phyloP scores from a whole-genome alignment of 352 stramenopile species.

The Globisporangium takayamanum region DNA sequence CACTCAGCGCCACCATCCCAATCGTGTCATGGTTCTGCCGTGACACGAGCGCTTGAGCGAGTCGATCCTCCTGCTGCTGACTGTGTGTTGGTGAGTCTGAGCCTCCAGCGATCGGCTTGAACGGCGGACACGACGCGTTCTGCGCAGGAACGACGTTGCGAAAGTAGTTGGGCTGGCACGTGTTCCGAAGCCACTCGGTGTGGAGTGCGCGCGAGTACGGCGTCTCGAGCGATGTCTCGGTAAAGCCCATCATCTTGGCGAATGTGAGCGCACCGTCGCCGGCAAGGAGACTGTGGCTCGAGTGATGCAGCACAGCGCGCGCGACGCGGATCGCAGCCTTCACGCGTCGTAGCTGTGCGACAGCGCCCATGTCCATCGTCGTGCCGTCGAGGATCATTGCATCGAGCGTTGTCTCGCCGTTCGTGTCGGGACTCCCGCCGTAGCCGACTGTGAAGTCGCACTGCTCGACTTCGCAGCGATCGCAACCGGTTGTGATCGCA shows the following conservation, averaged over 20 bases:
- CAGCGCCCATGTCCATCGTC: slow-evolving; percentile 80
- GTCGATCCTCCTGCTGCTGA: neutral
- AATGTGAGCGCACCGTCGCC: slow-evolving; percentile 83
- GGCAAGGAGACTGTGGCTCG: slow-evolving; percentile 80
- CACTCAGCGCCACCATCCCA: slow-evolving; percentile 76
- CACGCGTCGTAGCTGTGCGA: slow-evolving; percentile 72
- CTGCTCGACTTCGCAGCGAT: slow-evolving; percentile 78
- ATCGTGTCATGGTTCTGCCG: slow-evolving; percentile 88
- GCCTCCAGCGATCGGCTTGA: slow-evolving; percentile 31
- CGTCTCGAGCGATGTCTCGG: slow-evolving; percentile 65
- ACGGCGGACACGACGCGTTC: slow-evolving; percentile 75
- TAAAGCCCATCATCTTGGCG: slow-evolving; percentile 89
- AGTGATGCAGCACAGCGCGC: slow-evolving; percentile 85
- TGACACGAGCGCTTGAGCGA: slow-evolving; percentile 29
- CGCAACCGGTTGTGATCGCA: slow-evolving; percentile 63
- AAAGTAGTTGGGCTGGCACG: slow-evolving; percentile 90
- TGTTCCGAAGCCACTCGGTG: slow-evolving; percentile 41
- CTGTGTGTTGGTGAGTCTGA: no score
- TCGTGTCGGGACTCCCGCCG: slow-evolving; percentile 79
- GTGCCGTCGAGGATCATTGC: slow-evolving; percentile 88
- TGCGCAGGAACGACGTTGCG: slow-evolving; percentile 68
- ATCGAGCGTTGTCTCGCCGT: slow-evolving; percentile 86
- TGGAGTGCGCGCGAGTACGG: slow-evolving; percentile 47
- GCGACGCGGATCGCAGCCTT: slow-evolving; percentile 83
- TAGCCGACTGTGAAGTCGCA: slow-evolving; percentile 88